phyloP scores from a whole-genome alignment of 495 filamentous ascomycete genomes.

The Neurospora discreta region DNA sequence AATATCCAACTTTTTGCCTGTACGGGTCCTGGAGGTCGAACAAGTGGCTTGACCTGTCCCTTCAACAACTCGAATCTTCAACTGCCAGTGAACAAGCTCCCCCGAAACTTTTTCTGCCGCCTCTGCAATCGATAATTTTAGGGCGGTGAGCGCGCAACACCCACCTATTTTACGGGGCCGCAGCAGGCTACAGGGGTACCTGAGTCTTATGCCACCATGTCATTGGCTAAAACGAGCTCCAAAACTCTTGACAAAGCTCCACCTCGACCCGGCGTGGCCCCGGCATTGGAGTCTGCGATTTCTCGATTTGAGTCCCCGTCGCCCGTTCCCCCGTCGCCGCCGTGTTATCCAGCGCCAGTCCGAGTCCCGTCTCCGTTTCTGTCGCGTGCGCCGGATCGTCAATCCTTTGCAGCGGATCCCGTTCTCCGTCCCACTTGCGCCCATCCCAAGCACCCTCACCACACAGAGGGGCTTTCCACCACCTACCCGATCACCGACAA shows the following conservation, averaged over 20 bases:
- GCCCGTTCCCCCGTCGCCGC: not conserved
- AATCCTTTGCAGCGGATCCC: not conserved
- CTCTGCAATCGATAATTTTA: conserved; percentile 8
- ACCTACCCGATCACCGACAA: not conserved
- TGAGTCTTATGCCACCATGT: not conserved
- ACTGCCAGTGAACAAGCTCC: not conserved
- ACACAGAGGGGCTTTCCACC: not conserved
- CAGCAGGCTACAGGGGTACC: not conserved
- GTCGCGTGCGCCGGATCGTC: not conserved
- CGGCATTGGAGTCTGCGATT: not conserved
- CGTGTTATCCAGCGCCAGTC: not conserved
- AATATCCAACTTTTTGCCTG: conserved; percentile 5
- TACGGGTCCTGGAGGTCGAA: not conserved
- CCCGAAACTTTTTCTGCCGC: conserved; percentile 17
- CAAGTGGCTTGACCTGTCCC: not conserved
- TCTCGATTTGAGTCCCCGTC: not conserved
- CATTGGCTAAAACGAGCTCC: not conserved
- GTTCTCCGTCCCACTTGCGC: not conserved
- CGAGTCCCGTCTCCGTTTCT: not conserved
- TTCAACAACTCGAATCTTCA: not conserved
- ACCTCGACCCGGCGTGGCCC: not conserved
- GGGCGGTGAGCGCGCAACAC: conserved; percentile 19
- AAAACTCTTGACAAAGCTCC: not conserved
- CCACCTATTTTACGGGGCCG: conserved; percentile 4
- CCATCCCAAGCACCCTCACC: not conserved